phyloP scores from a whole-genome alignment of 768 basidiomycete species.

The Trametes cinnabarina region DNA sequence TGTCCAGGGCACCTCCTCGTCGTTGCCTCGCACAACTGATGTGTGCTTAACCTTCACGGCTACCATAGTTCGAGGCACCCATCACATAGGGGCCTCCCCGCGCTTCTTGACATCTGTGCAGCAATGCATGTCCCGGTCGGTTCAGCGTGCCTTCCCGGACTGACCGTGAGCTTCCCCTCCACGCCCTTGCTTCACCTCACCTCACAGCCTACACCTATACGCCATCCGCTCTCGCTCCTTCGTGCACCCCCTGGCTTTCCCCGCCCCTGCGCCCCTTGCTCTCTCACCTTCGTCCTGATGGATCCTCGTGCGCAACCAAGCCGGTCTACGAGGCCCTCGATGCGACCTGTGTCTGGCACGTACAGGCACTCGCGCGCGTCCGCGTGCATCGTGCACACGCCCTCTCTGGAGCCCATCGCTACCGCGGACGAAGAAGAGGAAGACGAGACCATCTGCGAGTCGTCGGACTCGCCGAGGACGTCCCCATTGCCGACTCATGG shows the following conservation, averaged over 20 bases:
- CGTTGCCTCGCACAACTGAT: background rate
- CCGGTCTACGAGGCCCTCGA: background rate
- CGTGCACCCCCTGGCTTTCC: background rate
- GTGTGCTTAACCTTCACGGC: background rate
- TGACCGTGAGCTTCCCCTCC: background rate
- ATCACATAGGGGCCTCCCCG: background rate
- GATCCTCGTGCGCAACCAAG: background rate
- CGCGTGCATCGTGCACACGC: slow-evolving; percentile 11
- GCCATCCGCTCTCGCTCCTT: background rate
- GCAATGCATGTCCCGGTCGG: background rate
- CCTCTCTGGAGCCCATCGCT: slow-evolving; percentile 12
- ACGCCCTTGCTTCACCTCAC: background rate
- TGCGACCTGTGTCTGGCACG: background rate
- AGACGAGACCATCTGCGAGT: slow-evolving; percentile 5
- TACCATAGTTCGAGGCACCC: background rate
- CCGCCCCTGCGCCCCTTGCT: background rate
- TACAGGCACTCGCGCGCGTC: slow-evolving; percentile 12
- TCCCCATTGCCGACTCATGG: slow-evolving; percentile 2
- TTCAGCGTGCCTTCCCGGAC: slow-evolving; percentile 2
- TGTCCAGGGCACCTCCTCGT: background rate
- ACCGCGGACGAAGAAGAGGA: slow-evolving; percentile 12
- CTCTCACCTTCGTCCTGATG: background rate
- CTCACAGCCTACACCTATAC: background rate
- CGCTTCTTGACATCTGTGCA: slow-evolving; percentile 9
- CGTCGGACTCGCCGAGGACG: background rate